These are phyloP conservation scores for Quercus tomentella DNA, from an alignment of 331 rosid genomes.

Conservation along the genomic window DNA sequence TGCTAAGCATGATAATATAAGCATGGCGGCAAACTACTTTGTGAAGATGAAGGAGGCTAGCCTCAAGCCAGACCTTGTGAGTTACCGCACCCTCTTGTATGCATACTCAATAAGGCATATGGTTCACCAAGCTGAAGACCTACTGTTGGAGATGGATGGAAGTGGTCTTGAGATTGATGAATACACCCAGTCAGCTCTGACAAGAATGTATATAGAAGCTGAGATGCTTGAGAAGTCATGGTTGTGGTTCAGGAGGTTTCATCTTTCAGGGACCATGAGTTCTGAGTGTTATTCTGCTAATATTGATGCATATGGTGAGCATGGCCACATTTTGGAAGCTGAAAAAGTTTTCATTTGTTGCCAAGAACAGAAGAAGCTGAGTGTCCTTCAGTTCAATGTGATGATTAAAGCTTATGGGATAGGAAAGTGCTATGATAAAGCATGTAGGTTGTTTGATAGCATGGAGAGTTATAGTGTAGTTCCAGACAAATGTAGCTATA, in stretches of 20 bases:
- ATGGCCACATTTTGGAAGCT: conserved; percentile 66
- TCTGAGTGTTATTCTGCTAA: conserved; percentile 89
- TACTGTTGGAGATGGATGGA: conserved; percentile 64
- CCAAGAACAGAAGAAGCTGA: conserved; percentile 55
- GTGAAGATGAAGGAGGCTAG: conserved; percentile 56
- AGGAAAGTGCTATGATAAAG: conserved; percentile 56
- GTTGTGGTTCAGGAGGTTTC: conserved; percentile 78
- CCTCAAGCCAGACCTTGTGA: conserved; percentile 73
- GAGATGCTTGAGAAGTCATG: conserved; percentile 67
- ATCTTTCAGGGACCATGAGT: conserved; percentile 61
- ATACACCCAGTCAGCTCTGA: conserved; percentile 87
- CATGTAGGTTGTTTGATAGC: conserved; percentile 63
- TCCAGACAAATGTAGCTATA: conserved; percentile 72
- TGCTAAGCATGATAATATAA: conserved; percentile 59
- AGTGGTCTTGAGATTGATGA: conserved; percentile 67
- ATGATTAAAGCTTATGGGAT: conserved; percentile 91
- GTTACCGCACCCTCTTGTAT: conserved; percentile 89
- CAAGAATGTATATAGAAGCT: conserved; percentile 79
- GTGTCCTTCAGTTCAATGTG: conserved; percentile 84
- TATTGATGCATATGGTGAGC: conserved; percentile 89
- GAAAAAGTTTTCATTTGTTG: conserved; percentile 67
- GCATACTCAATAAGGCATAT: conserved; percentile 83
- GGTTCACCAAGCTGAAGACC: conserved; percentile 69
- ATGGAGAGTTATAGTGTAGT: conserved; percentile 52
- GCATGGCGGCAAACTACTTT: conserved; percentile 59